Base-by-base conservation (phyloP, 1,284 basidiomycete genomes). In the Coniferiporia sulphurascens region DNA sequence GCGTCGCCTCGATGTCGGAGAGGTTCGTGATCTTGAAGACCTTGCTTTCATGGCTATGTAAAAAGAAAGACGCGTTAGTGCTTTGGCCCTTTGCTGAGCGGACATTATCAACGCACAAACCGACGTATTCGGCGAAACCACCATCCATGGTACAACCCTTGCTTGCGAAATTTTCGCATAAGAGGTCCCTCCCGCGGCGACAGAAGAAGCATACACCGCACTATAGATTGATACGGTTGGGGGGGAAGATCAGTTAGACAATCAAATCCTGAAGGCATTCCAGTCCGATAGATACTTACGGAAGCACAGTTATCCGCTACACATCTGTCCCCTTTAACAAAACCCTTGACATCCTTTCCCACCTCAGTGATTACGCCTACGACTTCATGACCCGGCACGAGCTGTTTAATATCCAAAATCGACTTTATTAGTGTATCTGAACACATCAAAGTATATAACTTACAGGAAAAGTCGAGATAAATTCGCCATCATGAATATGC, bases 161-260 rank as follows among this genome's bases (percentile, higher is more conserved):
- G 15, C 78, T 77, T 55, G 74, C 67, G 68, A 83, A 82, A 74
- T 80, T 75, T 71, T 84, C 79, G 72, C 82, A 85, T 60, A 84
- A 73, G 19, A 84, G 74, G 21, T 73, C 68, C 65, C 80, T 72
- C 49, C 82, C 83, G 43, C 79, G 75, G 54, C 81, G 75, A 69
- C 83, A 85, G 72, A 77, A 84, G 74, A 84, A 82, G 70, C 83
- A 85, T 63, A 72, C 72, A 27, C 76, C 76, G 69, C 83, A 84
- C 76, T 78, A 58, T n/a, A 5, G n/a, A 15, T 52, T 48, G 7
- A 51, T 41, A 8, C 15, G 5, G 27, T 5, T 5, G 27, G 5
- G 5, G 27, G 5, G 5, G 5, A 27, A 27, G 27, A 5, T 2
- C 5, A 27, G 27, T 27, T 27, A 27, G 27, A 27, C 27, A 27